Percentiles rank a stretch among this genome's conserved stretches.
Evolutionary conservation across 2,329 filamentous ascomycete genomes (phyloP).

Genomic region (Sphaerostilbella broomeana): DNA sequence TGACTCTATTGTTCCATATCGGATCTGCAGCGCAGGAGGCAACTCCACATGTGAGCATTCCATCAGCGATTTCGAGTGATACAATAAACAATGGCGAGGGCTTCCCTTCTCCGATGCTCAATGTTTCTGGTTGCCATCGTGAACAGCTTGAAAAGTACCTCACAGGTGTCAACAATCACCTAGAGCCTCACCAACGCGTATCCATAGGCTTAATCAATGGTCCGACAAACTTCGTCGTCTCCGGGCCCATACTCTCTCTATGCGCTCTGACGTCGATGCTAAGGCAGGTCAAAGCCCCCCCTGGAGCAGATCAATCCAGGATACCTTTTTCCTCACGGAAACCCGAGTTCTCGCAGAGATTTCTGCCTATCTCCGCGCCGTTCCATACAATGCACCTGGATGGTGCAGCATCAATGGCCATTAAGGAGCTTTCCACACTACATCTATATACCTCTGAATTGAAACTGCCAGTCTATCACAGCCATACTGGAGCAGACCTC

Average conservation of each 20-base stretch:
- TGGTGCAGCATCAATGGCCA: constrained; percentile 73
- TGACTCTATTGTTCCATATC: constrained; percentile 98
- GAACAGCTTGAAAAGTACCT: constrained; percentile 92
- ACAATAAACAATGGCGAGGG: constrained; percentile 92
- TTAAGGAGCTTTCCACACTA: constrained; percentile 79
- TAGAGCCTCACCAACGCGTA: constrained; percentile 88
- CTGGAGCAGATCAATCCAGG: constrained; percentile 88
- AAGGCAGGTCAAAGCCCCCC: constrained; percentile 94
- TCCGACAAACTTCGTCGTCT: constrained; percentile 93
- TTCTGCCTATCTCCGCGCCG: constrained; percentile 93
- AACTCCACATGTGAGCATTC: constrained; percentile 89
- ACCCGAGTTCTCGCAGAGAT: constrained; percentile 91
- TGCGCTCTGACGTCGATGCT: constrained; percentile 93
- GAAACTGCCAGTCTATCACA: constrained; percentile 89
- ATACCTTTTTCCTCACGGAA: constrained; percentile 95
- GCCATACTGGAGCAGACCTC: constrained; percentile 80
- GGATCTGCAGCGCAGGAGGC: constrained; percentile 94
- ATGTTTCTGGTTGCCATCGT: constrained; percentile 85
- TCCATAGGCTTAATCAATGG: constrained; percentile 94
- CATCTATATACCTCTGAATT: constrained; percentile 67
- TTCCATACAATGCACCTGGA: constrained; percentile 95
- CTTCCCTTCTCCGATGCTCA: constrained; percentile 91
- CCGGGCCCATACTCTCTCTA: constrained; percentile 88
- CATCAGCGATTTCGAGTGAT: constrained; percentile 83
- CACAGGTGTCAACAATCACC: constrained; percentile 91